Conservation (phyloP, 139 green algal genomes). For the Tetratostichococcus sp. region DNA sequence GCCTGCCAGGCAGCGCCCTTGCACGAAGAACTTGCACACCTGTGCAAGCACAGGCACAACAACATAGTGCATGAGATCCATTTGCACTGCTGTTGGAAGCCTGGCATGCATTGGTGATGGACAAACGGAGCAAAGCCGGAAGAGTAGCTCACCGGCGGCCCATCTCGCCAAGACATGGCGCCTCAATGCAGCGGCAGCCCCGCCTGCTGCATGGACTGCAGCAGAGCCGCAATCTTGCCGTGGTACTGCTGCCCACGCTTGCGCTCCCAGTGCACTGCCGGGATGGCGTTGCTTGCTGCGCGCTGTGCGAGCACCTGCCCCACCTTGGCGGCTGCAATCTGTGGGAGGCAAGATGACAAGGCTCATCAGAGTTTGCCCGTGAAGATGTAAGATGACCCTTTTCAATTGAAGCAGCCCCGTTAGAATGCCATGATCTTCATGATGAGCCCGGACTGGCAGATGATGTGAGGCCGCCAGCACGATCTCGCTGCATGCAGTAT, state of each 20-base stretch:
- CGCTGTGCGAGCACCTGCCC: constrained; percentile 35
- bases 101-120: too few relatives aligned
- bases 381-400: too few relatives aligned
- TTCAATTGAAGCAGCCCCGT: too few relatives aligned
- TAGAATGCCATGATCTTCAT: too few relatives aligned
- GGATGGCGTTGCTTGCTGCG: constrained; percentile 15
- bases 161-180: neutral
- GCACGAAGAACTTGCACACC: neutral
- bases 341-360: neutral
- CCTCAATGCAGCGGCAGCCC: constrained; percentile 27
- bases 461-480: too few relatives aligned
- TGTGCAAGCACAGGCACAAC: neutral
- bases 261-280: constrained; percentile 34
- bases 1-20: neutral
- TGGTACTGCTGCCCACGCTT: constrained; percentile 38
- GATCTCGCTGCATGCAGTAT: too few relatives aligned
- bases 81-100: neutral
- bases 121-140: too few relatives aligned
- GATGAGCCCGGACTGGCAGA: too few relatives aligned
- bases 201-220: constrained; percentile 22
- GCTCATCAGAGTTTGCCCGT: neutral
- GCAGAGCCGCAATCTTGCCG: constrained; percentile 30
- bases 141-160: neutral
- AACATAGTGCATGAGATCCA: neutral
- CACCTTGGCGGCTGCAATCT: constrained; percentile 10